Percentiles rank a stretch among this genome's conserved stretches.
Evolutionary conservation across 345 rosid genomes (phyloP).

Genomic region (Populus ilicifolia): DNA sequence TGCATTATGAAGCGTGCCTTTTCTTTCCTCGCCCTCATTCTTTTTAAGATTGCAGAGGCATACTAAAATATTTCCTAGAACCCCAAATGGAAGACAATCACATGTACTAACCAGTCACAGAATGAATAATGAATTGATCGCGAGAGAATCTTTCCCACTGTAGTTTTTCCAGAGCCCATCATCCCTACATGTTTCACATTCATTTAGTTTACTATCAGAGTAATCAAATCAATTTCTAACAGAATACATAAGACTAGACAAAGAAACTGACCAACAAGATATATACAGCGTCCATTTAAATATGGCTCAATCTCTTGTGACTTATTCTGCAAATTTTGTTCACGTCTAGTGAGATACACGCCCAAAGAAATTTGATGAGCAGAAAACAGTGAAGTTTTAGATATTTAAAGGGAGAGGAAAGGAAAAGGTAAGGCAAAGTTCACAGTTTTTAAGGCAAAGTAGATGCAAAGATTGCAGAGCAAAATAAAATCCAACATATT

Average conservation of each 20-base stretch:
- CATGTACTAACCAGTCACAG: conserved; percentile 64
- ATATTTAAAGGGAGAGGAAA: not conserved
- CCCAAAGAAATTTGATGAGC: not conserved
- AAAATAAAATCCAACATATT: not conserved
- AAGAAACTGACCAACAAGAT: conserved; percentile 85
- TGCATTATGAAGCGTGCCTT: not conserved
- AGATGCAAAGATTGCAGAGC: conserved; percentile 4
- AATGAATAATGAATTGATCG: conserved; percentile 67
- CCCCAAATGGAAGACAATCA: not conserved
- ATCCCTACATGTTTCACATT: conserved; percentile 48
- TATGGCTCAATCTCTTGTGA: conserved; percentile 67
- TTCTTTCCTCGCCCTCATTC: not conserved
- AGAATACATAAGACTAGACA: conserved; percentile 8
- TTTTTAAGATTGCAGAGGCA: not conserved
- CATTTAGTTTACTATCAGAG: conserved; percentile 4
- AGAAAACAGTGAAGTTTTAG: not conserved
- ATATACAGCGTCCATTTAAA: conserved; percentile 71
- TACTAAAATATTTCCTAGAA: not conserved
- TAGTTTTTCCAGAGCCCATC: conserved; percentile 99
- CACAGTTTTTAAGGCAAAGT: not conserved
- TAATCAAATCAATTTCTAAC: conserved; percentile 7
- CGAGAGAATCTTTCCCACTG: conserved; percentile 78
- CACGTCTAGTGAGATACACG: conserved; percentile 28
- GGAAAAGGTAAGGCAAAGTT: not conserved
- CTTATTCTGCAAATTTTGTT: conserved; percentile 59